phyloP scores from a whole-genome alignment of 177 flowering plant genomes.

The Vitis hybrid region DNA sequence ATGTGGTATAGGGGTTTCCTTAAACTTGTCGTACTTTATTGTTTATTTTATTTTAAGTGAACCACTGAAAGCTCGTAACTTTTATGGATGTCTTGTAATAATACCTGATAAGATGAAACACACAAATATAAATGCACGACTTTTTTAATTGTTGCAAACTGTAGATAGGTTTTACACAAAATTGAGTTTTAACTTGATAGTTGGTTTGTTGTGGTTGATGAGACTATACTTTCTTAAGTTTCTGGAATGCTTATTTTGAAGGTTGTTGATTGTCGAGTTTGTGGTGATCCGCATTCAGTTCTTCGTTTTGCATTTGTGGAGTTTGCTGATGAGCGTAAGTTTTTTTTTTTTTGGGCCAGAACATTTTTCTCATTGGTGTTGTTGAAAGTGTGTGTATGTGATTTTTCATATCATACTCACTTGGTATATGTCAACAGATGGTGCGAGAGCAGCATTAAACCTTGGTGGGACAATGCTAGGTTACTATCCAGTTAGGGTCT shows the following conservation, averaged over 20 bases:
- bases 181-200: background rate
- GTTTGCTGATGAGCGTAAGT: slow-evolving; percentile 49
- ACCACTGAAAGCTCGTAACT: too few species aligned
- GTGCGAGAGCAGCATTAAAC: slow-evolving; percentile 44
- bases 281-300: slow-evolving; percentile 58
- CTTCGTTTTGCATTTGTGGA: slow-evolving; percentile 60
- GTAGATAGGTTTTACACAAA: too few species aligned
- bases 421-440: slow-evolving; percentile 26
- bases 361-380: too few species aligned
- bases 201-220: background rate
- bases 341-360: background rate
- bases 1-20: too few species aligned
- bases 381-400: background rate
- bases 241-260: slow-evolving; percentile 14
- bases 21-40: too few species aligned
- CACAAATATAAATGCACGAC: too few species aligned
- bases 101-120: too few species aligned
- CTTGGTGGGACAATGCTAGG: slow-evolving; percentile 53
- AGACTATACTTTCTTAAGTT: background rate
- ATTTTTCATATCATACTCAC: background rate
- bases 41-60: too few species aligned
- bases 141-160: too few species aligned
- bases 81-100: too few species aligned
- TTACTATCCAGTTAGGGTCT: slow-evolving; percentile 45
- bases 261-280: slow-evolving; percentile 55